phyloP scores from a whole-genome alignment of 2,329 filamentous ascomycete species.

The Ascochyta fabae region DNA sequence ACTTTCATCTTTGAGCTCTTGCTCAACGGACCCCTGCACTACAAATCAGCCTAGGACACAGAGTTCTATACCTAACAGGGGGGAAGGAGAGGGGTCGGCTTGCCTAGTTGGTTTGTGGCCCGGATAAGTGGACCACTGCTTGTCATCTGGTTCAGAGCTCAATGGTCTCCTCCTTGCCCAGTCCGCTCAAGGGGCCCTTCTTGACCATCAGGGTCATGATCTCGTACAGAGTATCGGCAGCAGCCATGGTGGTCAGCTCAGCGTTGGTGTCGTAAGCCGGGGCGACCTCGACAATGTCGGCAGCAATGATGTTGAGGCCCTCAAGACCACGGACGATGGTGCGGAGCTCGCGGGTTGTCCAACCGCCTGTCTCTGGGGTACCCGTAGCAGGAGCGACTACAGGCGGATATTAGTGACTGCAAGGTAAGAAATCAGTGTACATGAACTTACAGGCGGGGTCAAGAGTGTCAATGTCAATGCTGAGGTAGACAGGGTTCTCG shows the following conservation, averaged over 20 bases:
- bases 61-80: constrained; percentile 17
- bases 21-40: constrained; percentile 13
- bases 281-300: constrained; percentile 77
- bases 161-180: constrained; percentile 41
- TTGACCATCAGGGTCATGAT: constrained; percentile 85
- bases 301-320: constrained; percentile 71
- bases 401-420: constrained; percentile 7
- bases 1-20: not conserved
- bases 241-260: constrained; percentile 76
- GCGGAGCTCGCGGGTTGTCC: constrained; percentile 74
- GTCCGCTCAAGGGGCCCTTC: constrained; percentile 70
- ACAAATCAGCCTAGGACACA: constrained; percentile 21
- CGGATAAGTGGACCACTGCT: not conserved
- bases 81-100: constrained; percentile 8
- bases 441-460: constrained; percentile 73
- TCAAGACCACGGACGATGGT: constrained; percentile 75
- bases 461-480: constrained; percentile 85
- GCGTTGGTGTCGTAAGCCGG: constrained; percentile 76
- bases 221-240: constrained; percentile 74
- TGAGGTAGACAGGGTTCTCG: constrained; percentile 77
- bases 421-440: not conserved
- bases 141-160: constrained; percentile 28
- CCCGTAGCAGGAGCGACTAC: constrained; percentile 74
- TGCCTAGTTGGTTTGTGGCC: constrained; percentile 6
- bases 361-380: constrained; percentile 77